Base-by-base conservation (phyloP, 805 yeast genomes). In the Hanseniaspora occidentalis region DNA sequence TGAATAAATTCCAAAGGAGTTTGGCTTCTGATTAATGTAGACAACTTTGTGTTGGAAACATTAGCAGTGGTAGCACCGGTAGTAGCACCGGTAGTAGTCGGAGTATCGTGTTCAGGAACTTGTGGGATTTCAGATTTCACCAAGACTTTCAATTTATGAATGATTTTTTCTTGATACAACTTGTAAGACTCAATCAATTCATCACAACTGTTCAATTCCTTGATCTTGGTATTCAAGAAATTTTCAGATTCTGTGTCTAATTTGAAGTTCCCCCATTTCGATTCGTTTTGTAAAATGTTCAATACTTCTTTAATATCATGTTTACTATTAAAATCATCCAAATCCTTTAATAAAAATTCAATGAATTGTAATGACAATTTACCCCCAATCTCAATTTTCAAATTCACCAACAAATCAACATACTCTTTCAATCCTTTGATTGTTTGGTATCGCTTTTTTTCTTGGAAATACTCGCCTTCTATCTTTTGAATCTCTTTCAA, bases 1-100 rank as follows among this genome's bases (percentile, higher is more conserved):
- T 60, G 64, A 50, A 82, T 84, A 53, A 86, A 86, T 43, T 84
- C 95, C 11, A 62, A 58, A 0, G 92, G 80, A 0, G 85, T 67
- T 69, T 85, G 68, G 2, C 73, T 70, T 47, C 78, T 75, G 38
- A 92, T 71, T 37, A 65, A 44, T 3, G 63, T 54, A 1, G 75
- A 73, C 22, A 71, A 52, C 22, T 61, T 61, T 4, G 37, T 14
- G n/a, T n/a, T n/a, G n/a, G n/a, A 25, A n/a, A 3, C 16, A 37
- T 41, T 41, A 20, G 41, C 41, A 6, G 37, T 45, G n/a, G 35
- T 21, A 6, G n/a, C 11, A 1, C 19, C 27, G n/a, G 35, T 39
- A 6, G 40, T 18, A 2, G 31, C n/a, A 10, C n/a, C n/a, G n/a
- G n/a, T n/a, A n/a, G n/a, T n/a, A 10, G 39, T 16, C 4, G 21